Percentiles rank a stretch among this genome's conserved stretches.
phyloP scores from a whole-genome alignment of 805 yeast species.

The Candida schatavii region DNA sequence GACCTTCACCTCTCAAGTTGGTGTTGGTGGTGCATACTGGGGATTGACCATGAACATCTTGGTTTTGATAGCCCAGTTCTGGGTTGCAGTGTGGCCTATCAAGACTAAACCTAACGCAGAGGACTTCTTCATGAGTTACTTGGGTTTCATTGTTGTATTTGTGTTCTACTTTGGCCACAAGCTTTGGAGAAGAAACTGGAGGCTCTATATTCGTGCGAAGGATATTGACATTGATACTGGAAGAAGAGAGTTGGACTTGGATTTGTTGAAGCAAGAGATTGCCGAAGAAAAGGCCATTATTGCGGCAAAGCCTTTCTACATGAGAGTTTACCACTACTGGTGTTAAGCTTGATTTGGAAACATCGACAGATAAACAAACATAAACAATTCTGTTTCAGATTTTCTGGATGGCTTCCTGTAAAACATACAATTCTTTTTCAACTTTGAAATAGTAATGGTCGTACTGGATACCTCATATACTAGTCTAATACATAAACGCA shows the following conservation, averaged over 20 bases:
- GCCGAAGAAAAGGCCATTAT: constrained; percentile 5
- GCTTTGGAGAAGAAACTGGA: constrained; percentile 42
- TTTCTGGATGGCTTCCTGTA: too few relatives aligned
- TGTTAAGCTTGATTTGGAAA: constrained; percentile 3
- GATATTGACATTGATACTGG: constrained; percentile 38
- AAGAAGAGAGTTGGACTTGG: constrained; percentile 39
- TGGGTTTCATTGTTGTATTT: constrained; percentile 64
- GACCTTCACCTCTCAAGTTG: constrained; percentile 63
- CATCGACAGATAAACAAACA: too few relatives aligned
- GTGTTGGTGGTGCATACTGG: constrained; percentile 63
- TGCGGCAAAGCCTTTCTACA: constrained; percentile 7
- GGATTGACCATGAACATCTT: constrained; percentile 58
- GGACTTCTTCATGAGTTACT: constrained; percentile 61
- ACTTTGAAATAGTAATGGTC: too few relatives aligned
- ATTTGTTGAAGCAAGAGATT: constrained; percentile 28
- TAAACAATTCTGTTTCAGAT: too few relatives aligned
- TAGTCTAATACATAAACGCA: too few relatives aligned
- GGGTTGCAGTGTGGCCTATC: constrained; percentile 75
- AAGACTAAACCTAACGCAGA: constrained; percentile 41
- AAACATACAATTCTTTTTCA: too few relatives aligned
- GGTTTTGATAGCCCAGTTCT: constrained; percentile 73
- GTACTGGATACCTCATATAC: too few relatives aligned
- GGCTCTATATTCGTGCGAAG: constrained; percentile 24
- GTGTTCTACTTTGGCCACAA: constrained; percentile 58
- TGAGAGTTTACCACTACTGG: constrained; percentile 6